These are phyloP conservation scores for Acanthochlamys bracteata DNA, from an alignment of 106 monocot species.

Conservation along the genomic window DNA sequence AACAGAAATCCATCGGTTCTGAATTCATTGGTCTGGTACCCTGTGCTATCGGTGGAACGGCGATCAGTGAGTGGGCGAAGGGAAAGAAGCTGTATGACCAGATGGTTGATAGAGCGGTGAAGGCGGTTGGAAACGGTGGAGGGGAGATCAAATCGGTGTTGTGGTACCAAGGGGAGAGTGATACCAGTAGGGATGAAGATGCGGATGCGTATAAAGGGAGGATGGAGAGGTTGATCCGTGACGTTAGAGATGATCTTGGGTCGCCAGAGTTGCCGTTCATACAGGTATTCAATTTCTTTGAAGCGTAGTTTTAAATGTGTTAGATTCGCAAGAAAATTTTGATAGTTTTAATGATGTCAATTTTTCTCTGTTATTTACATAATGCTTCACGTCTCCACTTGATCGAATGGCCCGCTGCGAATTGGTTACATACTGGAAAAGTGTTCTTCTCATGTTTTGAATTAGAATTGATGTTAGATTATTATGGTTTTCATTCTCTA, in stretches of 20 bases:
- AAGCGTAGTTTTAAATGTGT: too few relatives aligned
- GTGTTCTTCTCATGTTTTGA: too few relatives aligned
- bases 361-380: too few relatives aligned
- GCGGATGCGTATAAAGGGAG: conserved; percentile 28
- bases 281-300: too few relatives aligned
- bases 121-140: conserved; percentile 13
- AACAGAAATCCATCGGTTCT: background rate
- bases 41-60: conserved; percentile 66
- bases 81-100: conserved; percentile 38
- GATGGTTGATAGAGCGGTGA: conserved; percentile 44
- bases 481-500: too few relatives aligned
- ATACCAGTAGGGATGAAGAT: conserved; percentile 22
- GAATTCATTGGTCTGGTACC: conserved; percentile 48
- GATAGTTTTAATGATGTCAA: too few relatives aligned
- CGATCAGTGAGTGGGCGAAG: conserved; percentile 42
- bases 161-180: conserved; percentile 96
- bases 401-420: too few relatives aligned
- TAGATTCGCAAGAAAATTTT: too few relatives aligned
- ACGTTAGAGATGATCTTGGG: conserved; percentile 48
- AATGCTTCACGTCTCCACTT: too few relatives aligned
- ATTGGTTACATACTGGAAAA: too few relatives aligned
- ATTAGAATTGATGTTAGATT: too few relatives aligned
- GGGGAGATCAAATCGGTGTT: conserved; percentile 48
- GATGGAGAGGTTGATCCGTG: conserved; percentile 46
- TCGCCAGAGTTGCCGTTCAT: conserved; percentile 44